A percentile compares a stretch with the other conserved stretches of the same genome.
Conservation (phyloP, 495 filamentous ascomycete species). For the Viridothelium virens region DNA sequence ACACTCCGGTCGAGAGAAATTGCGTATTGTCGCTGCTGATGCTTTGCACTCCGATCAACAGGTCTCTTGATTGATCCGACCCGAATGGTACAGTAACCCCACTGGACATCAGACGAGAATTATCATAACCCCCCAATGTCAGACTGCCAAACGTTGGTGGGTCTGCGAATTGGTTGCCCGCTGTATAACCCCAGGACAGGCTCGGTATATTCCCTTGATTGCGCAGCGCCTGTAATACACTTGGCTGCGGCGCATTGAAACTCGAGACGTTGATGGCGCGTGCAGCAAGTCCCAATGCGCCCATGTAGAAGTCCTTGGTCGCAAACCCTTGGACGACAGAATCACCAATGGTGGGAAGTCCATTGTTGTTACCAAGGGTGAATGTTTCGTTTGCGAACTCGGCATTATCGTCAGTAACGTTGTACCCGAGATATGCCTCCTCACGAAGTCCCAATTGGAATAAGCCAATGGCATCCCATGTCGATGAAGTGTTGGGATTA, state of each 20-base stretch:
- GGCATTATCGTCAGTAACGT: conserved; percentile 15
- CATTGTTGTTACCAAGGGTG: conserved; percentile 23
- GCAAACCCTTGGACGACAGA: conserved; percentile 25
- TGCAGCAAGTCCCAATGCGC: conserved; percentile 24
- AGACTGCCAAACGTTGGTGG: conserved; percentile 13
- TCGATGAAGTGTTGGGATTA: conserved; percentile 24
- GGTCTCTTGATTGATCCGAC: conserved; percentile 1
- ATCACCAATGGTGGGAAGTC: conserved; percentile 17
- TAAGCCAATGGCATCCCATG: conserved; percentile 25
- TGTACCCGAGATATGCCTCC: conserved; percentile 12
- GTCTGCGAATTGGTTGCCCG: conserved; percentile 32
- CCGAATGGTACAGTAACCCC: conserved; percentile 12
- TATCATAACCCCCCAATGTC: conserved; percentile 16
- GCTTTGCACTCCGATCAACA: conserved; percentile 12
- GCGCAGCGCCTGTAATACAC: conserved; percentile 22
- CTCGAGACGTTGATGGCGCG: conserved; percentile 26
- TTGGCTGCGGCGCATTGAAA: conserved; percentile 23
- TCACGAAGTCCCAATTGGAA: conserved; percentile 20
- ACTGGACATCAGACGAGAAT: not conserved
- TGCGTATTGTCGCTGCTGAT: not conserved
- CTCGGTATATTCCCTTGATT: conserved; percentile 23
- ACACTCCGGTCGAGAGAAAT: not conserved
- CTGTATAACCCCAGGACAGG: conserved; percentile 29
- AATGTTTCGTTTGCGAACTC: conserved; percentile 30
- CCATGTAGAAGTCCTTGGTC: conserved; percentile 31